Evolutionary conservation across 805 yeast species (phyloP), one percentile per base, ranked within the genome.

Genomic region (Starmerella bombicola): DNA sequence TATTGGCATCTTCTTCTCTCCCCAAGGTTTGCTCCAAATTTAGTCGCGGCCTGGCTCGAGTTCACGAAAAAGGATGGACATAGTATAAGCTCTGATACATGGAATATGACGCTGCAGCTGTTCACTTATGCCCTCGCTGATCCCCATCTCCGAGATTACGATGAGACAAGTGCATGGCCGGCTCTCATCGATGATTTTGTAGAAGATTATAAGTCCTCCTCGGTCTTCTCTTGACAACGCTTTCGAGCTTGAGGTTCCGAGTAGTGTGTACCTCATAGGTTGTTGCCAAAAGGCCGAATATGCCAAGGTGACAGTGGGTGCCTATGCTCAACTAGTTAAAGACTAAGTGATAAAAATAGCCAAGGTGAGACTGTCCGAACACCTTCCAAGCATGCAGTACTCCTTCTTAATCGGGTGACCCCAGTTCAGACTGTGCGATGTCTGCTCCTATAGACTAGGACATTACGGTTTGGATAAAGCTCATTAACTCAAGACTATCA

Each of bases 91-190:
- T 71, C 62, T 47, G 98, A 88, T 54, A 73, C 77, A 19, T 88
- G 96, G 96, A 69, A 72, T 46, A 85, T 86, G 96, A 63, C 80
- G 41, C 69, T 69, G 40, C 74, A 76, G 41, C 83, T 85, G 53
- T 59, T 78, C 41, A 52, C 51, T 59, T 63, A 40, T 71, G 32
- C 24, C 10, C 47, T 56, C 3, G 24, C 42, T 15, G 80, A 82
- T 44, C 73, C 80, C 0, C 47, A 54, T 1, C 63, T 88, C 4
- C 60, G 61, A 13, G 61, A 59, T 2, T 86, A 85, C 58, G 86
- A 80, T 51, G 91, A 79, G 48, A 70, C 72, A 50, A 85, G 80
- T 19, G 81, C 95, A 1, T 88, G 97, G 97, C 98, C 97, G 4
- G 73, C 81, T 40, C 64, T 83, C 15, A 74, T 88, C 49, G 98